Conservation (phyloP, 768 basidiomycete genomes). For the Mycena kentingensis region DNA sequence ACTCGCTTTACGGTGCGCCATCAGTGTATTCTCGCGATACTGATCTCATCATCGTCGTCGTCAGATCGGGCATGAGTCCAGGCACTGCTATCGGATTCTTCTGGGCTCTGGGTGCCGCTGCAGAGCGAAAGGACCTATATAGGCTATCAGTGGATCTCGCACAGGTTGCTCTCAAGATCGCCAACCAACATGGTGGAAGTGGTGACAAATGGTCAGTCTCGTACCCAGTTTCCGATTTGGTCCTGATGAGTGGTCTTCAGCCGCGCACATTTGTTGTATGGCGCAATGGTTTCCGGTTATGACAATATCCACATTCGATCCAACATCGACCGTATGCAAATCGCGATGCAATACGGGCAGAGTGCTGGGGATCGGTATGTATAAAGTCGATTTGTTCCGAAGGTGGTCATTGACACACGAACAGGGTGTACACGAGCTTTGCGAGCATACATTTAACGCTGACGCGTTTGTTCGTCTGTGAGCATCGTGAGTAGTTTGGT, state of each 20-base stretch:
- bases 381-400: not conserved
- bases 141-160: constrained; percentile 70
- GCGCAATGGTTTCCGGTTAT: constrained; percentile 65
- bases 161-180: constrained; percentile 67
- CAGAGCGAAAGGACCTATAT: constrained; percentile 63
- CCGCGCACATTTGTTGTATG: constrained; percentile 62
- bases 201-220: constrained; percentile 63
- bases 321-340: constrained; percentile 61
- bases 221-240: constrained; percentile 5
- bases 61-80: constrained; percentile 66
- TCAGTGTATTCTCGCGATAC: constrained; percentile 6
- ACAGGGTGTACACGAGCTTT: constrained; percentile 64
- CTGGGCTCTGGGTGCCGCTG: constrained; percentile 66
- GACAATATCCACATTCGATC: constrained; percentile 65
- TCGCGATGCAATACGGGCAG: constrained; percentile 64
- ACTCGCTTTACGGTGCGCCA: constrained; percentile 56
- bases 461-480: constrained; percentile 59
- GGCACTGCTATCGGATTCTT: constrained; percentile 74
- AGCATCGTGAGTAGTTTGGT: constrained; percentile 53
- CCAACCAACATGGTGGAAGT: constrained; percentile 61
- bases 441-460: constrained; percentile 56
- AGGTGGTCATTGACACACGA: not conserved
- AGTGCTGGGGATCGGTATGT: constrained; percentile 67
- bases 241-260: constrained; percentile 32
- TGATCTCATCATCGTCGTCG: not conserved